Evolutionary conservation across 139 green algal species (phyloP), one percentile per base, ranked within the genome.

Genomic region (Asterochloris erici): DNA sequence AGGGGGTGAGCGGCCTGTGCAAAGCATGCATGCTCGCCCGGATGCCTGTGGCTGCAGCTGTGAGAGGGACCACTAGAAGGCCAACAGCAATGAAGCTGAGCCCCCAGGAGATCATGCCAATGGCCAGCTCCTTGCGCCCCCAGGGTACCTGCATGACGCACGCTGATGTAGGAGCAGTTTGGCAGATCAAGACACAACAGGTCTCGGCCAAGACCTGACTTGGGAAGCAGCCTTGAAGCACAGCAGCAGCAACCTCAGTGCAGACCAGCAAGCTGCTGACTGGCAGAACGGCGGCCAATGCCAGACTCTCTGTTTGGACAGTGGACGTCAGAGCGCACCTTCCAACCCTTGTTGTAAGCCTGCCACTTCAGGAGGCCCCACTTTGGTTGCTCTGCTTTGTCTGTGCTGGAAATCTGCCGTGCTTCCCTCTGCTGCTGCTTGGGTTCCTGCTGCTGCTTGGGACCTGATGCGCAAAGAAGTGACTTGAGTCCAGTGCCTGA

Each of bases 61-160:
- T 63, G 24, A 87, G 60, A 0, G 94, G 94, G n/a, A 95, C 79
- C n/a, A 91, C 68, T 0, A 92, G 24, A 28, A 98, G 89, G 0
- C 91, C 94, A 17, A 95, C 89, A 0, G 64, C 83, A n/a, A 92
- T 77, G 83, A 97, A 97, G 17, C 82, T 83, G 4, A 83, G 69
- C 14, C 83, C 77, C 94, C 94, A 98, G 0, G 86, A 79, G 21
- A 85, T 73, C 87, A 98, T 94, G 74, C 91, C 92, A 4, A 92
- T 63, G 1, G 79, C 84, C 14, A 87, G 75, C 54, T 92, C 87
- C 14, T 84, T 87, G 11, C 77, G 77, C 11, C 89, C 86, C 94
- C 94, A 98, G 11, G 94, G 94, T 23, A 90, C 85, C 86, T 90
- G 87, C 84, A 73, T 21, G 21, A 19, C 17, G 21, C 21, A 21